A percentile compares a stretch with the other conserved stretches of the same genome.
Evolutionary conservation across 1,139 yeast species (phyloP).

Genomic region (Arxiozyma telluris): DNA sequence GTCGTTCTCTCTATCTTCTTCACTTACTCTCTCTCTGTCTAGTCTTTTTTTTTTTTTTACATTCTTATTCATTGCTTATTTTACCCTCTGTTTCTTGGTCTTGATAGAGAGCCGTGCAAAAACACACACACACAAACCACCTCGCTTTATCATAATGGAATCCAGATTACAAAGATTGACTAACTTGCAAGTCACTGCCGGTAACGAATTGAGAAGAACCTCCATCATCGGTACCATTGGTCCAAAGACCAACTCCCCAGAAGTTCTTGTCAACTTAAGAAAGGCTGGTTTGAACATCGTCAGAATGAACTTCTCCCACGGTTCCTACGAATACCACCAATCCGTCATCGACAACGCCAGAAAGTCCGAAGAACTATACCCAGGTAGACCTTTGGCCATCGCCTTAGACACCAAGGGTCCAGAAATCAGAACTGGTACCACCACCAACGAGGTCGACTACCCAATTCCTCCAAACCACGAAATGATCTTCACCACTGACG

Average conservation of each 20-base stretch:
- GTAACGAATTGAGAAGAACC: slow-evolving; percentile 81
- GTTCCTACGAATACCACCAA: slow-evolving; percentile 94
- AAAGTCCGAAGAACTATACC: slow-evolving; percentile 80
- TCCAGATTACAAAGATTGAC: slow-evolving; percentile 67
- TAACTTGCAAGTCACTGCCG: slow-evolving; percentile 69
- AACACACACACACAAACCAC: not conserved
- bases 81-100: not conserved
- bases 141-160: slow-evolving; percentile 17
- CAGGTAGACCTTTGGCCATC: slow-evolving; percentile 95
- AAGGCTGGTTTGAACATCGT: slow-evolving; percentile 96
- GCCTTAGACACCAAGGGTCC: slow-evolving; percentile 99
- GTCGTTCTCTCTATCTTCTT: not conserved
- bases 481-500: slow-evolving; percentile 90
- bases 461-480: slow-evolving; percentile 80
- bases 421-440: slow-evolving; percentile 97
- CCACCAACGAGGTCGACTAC: slow-evolving; percentile 66
- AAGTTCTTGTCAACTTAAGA: slow-evolving; percentile 76
- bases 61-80: not conserved
- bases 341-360: slow-evolving; percentile 92
- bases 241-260: slow-evolving; percentile 91
- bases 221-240: slow-evolving; percentile 97
- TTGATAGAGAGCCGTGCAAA: not conserved
- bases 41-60: no score
- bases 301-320: slow-evolving; percentile 98
- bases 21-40: not conserved